Base-by-base conservation (phyloP, 768 basidiomycete species). In the Suillus occidentalis region DNA sequence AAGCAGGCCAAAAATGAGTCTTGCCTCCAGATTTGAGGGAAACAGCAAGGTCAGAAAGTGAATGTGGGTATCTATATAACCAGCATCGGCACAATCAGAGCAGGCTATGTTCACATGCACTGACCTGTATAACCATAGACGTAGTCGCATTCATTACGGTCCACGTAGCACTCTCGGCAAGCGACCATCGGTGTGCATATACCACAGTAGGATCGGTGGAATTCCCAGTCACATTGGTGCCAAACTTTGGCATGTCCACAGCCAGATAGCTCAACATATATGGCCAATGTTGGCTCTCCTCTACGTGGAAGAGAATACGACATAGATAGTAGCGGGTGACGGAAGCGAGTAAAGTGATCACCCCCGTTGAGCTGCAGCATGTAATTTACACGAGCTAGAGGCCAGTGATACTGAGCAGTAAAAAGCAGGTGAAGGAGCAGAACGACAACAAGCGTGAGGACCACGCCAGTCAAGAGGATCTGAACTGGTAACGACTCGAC, bases 11-110 rank as follows among this genome's bases (percentile, higher is more conserved):
- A 94, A 90, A 56, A 99, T 94, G 45, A 99, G 85, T 40, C 89
- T 81, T 4, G 88, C 90, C 79, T 99, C 97, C 28, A 97, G 84
- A 31, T 85, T 81, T 25, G 97, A 98, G 8, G 97, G 97, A 75
- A 93, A 99, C 12, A 99, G 83, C 13, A 99, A 84, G 8, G 97
- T 97, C 62, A 99, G 83, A 76, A 99, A 98, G 76, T 99, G 97
- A 59, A 99, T 97, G 74, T 99, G 96, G 0, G 97, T 97, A 59
- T 91, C 94, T 98, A 72, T 1, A 20, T 61, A 16, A 8, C 28
- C n/a, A 22, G 5, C 7, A 37, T 36, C 1, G 57, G 62, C 64
- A 65, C 60, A 40, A 36, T 3, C 20, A n/a, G 36, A 42, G 28
- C 18, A 6, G 49, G 36, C 13, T 40, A 28, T 9, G 8, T 12